These are phyloP conservation scores for Gaultheria prostrata DNA, from an alignment of 148 eudicot genomes.

Conservation along the genomic window DNA sequence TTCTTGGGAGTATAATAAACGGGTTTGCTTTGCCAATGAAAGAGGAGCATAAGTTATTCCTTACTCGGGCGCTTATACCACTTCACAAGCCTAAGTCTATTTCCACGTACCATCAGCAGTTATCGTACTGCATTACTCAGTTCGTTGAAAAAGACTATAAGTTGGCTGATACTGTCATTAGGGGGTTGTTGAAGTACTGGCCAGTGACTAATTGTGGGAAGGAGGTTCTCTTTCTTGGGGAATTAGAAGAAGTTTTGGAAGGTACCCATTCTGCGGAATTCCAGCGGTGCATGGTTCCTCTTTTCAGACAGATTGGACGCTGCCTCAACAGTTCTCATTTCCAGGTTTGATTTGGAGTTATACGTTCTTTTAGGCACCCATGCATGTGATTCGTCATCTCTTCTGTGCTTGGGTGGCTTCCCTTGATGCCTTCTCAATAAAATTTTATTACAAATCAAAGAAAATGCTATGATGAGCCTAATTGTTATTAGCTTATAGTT, in stretches of 20 bases:
- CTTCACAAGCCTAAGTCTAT: conserved; percentile 49
- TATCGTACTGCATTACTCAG: conserved; percentile 45
- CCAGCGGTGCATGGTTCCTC: conserved; percentile 55
- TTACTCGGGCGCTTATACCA: conserved; percentile 48
- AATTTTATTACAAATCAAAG: too few species aligned
- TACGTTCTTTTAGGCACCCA: background rate
- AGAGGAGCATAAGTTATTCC: conserved; percentile 55
- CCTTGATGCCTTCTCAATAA: background rate
- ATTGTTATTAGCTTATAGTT: background rate
- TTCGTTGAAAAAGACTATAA: conserved; percentile 55
- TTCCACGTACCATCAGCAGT: conserved; percentile 40
- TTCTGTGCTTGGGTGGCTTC: too few species aligned
- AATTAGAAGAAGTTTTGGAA: conserved; percentile 52
- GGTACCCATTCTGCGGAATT: conserved; percentile 47
- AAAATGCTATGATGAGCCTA: background rate
- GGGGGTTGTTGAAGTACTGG: conserved; percentile 54
- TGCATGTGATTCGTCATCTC: background rate
- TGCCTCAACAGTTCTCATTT: conserved; percentile 54
- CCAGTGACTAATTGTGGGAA: conserved; percentile 55
- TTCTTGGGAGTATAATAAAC: conserved; percentile 53
- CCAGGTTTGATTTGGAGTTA: conserved; percentile 32
- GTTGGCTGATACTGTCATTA: conserved; percentile 48
- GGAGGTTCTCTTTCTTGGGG: conserved; percentile 54
- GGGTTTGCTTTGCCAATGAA: conserved; percentile 58
- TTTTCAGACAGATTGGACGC: conserved; percentile 44